Base-by-base conservation (phyloP, 352 stramenopile species). In the Globisporangium acanthophoron region DNA sequence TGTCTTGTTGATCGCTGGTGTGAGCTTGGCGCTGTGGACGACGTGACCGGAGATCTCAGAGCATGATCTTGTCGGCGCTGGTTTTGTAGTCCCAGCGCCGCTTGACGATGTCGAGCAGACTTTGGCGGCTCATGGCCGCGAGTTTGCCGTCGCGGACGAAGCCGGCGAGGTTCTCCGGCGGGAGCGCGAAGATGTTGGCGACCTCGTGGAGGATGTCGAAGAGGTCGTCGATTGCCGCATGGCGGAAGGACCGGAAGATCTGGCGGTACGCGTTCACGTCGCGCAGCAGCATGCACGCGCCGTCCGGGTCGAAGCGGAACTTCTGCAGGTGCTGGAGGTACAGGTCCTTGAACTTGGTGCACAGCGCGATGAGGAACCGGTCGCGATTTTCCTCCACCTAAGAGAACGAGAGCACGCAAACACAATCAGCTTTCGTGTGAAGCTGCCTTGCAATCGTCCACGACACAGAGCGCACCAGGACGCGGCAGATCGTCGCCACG, bases 81-180 rank as follows among this genome's bases (percentile, higher is more conserved):
- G 76, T 71, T 62, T 90, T 92, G 76, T 92, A 94, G 52, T 94
- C 84, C 78, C 77, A 88, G 21, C 84, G 84, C 5, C 84, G 81
- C 40, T 88, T 90, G 56, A 94, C 69, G 20, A 93, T 73, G 24
- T 88, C 73, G 2, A 73, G 65, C 7, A 94, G 63, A 7, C 61
- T 78, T 44, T 85, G 69, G 52, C 85, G 85, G 31, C 66, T 83
- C 54, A 91, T 64, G 7, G 59, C 76, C n/a, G 74, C 70, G 41
- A 90, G 68, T 27, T 86, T 91, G 5, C 81, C 81, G 61, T 92
- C 84, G 43, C 70, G 78, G 49, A 92, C 70, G 58, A 90, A 92
- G 21, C 84, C 78, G 20, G 74, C 81, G n/a, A 94, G 52, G 54
- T 88, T 88, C 40, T 94, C 81, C 0, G 80, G 78, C 5, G 80